phyloP scores from a whole-genome alignment of 331 rosid species.

The Cydonia oblonga region DNA sequence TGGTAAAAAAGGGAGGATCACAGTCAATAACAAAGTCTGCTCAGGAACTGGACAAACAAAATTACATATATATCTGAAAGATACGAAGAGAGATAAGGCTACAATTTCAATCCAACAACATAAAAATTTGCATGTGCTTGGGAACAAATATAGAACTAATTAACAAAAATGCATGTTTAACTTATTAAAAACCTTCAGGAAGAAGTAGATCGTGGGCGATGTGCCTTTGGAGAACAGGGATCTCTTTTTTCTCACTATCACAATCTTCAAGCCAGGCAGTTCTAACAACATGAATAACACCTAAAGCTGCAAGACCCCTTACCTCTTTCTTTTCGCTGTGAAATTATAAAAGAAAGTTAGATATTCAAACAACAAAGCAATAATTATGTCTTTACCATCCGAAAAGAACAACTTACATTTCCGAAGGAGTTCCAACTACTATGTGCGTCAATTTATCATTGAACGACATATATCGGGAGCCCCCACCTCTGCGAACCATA shows the following conservation, averaged over 20 bases:
- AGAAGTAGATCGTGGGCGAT: conserved; percentile 58
- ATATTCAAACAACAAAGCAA: conserved; percentile 5
- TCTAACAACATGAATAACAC: conserved; percentile 64
- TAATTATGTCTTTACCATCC: background rate
- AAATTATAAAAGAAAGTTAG: conserved; percentile 14
- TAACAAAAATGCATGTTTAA: conserved; percentile 4
- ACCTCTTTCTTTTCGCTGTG: conserved; percentile 76
- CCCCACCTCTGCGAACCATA: conserved; percentile 90
- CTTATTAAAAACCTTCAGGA: conserved; percentile 56
- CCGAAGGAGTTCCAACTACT: conserved; percentile 70
- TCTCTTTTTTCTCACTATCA: conserved; percentile 58
- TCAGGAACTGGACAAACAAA: background rate
- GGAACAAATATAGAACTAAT: background rate
- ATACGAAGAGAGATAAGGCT: background rate
- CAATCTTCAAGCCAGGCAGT: conserved; percentile 88
- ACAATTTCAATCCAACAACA: background rate
- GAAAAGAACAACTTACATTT: conserved; percentile 42
- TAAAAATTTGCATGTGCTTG: background rate
- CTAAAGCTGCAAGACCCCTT: conserved; percentile 67
- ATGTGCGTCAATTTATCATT: conserved; percentile 83
- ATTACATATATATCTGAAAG: background rate
- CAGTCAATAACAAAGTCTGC: conserved; percentile 13
- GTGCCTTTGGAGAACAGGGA: conserved; percentile 56
- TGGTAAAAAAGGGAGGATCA: conserved; percentile 20
- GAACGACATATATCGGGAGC: conserved; percentile 59